Evolutionary conservation across 352 stramenopile species (phyloP).

Genomic region (Halophytophthora batemanensis): DNA sequence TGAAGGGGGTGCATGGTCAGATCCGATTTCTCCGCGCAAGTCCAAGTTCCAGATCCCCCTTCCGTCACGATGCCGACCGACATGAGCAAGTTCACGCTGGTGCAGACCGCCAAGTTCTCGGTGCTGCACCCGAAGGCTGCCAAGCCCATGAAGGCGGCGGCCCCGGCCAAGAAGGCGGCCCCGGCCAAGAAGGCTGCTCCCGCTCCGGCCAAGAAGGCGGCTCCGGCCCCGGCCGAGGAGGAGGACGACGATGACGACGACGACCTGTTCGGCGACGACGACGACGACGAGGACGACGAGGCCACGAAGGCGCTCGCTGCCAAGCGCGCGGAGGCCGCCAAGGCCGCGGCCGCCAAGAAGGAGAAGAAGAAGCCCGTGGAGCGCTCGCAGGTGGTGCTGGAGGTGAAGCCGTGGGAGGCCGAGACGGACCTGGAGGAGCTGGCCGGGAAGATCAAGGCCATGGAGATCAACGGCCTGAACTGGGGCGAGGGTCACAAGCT

Average conservation of each 20-base stretch:
- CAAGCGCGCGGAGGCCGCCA: constrained; percentile 50
- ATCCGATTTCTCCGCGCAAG: no score
- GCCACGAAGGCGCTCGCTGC: constrained; percentile 48
- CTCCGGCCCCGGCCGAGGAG: constrained; percentile 23
- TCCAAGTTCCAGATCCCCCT: constrained; percentile 9
- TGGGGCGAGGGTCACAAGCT: constrained; percentile 85
- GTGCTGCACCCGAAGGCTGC: constrained; percentile 59
- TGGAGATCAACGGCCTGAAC: constrained; percentile 63
- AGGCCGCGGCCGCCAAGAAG: constrained; percentile 47
- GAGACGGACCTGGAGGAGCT: constrained; percentile 74
- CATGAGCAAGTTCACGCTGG: constrained; percentile 56
- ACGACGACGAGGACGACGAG: constrained; percentile 59
- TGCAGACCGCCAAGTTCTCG: constrained; percentile 68
- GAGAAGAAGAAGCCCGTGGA: constrained; percentile 66
- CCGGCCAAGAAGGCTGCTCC: constrained; percentile 27
- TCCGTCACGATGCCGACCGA: constrained; percentile 34
- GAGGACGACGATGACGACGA: constrained; percentile 49
- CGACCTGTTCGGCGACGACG: constrained; percentile 56
- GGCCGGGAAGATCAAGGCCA: constrained; percentile 70
- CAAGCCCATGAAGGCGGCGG: constrained; percentile 41
- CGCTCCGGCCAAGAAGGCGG: constrained; percentile 29
- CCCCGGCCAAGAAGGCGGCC: constrained; percentile 23
- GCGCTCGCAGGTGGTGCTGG: constrained; percentile 59
- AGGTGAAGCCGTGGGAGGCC: constrained; percentile 78
- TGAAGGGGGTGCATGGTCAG: no score